Evolutionary conservation across 2,329 filamentous ascomycete species (phyloP), one percentile per base, ranked within the genome.

Genomic region (Aspergillus ibericus): DNA sequence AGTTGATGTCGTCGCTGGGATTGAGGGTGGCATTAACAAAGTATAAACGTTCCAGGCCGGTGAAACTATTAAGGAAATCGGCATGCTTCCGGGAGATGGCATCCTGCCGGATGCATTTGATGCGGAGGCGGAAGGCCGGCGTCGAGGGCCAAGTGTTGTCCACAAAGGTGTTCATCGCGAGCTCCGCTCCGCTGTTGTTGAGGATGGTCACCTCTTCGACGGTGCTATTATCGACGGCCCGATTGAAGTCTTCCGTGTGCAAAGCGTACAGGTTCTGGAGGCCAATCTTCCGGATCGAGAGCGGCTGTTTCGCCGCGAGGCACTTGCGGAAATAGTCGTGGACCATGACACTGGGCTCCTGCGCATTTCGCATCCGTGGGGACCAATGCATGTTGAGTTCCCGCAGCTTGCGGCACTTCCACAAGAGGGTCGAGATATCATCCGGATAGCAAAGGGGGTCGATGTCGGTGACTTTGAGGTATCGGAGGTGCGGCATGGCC

Each of bases 401-500:
- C 40, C 80, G 75, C 4, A 88, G 72, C 53, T 82, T 83, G 60
- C 77, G 80, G 4, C 82, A 82, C n/a, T 80, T 75, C 13, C 79
- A 70, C 6, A 88, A 71, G 13, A 88, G 71, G 20, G 82, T 74
- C 13, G 83, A 84, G 8, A 88, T 80, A 63, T 87, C 85, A 70
- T 88, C 85, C 0, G 84, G 84, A 64, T 86, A 86, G 72, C 85
- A 88, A 9, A 88, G 76, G 1, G 85, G 85, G 56, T 88, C 85
- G 53, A 87, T 85, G 62, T 87, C 80, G 59, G 82, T 82, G 27
- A 85, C 77, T 53, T 81, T 81, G 35, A 88, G 75, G 4, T 74
- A 76, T 34, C 75, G 75, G 22, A 88, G 75, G 61, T 82, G 83
- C 7, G 83, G 81, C 65, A 88, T 79, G 0, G 83, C 75, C 1